Percentiles rank a stretch among this genome's conserved stretches.
Evolutionary conservation across 2,329 filamentous ascomycete genomes (phyloP).

Genomic region (Geosmithia putterillii): DNA sequence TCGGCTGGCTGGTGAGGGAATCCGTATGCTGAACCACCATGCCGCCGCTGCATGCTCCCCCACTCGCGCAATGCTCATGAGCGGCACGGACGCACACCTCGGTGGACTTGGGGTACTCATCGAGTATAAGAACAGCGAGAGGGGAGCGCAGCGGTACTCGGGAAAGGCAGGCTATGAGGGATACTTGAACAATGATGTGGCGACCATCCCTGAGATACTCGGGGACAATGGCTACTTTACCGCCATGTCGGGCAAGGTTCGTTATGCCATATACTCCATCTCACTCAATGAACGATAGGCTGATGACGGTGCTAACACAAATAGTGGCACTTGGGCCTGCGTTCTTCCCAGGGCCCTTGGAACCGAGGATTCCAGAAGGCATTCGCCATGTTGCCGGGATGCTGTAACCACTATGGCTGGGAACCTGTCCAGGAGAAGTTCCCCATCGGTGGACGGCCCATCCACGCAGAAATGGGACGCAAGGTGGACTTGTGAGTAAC

Average conservation of each 20-base stretch:
- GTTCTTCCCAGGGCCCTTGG: conserved; percentile 40
- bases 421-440: conserved; percentile 20
- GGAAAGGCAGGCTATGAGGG: conserved; percentile 51
- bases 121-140: conserved; percentile 25
- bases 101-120: conserved; percentile 45
- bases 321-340: conserved; percentile 49
- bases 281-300: conserved; percentile 46
- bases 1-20: conserved; percentile 29
- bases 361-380: conserved; percentile 45
- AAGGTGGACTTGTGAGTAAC: conserved; percentile 8
- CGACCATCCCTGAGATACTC: conserved; percentile 43
- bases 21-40: conserved; percentile 50
- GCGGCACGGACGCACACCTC: conserved; percentile 41
- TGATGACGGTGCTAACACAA: conserved; percentile 16
- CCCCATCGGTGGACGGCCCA: background rate
- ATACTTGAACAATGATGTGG: conserved; percentile 48
- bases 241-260: conserved; percentile 42
- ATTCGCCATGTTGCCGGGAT: conserved; percentile 48
- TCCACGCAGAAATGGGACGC: background rate
- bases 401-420: conserved; percentile 38
- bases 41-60: conserved; percentile 53
- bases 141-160: conserved; percentile 25
- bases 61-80: conserved; percentile 55
- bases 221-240: conserved; percentile 47
- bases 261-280: conserved; percentile 46